These are phyloP conservation scores for Hansenula sp. DNA, from an alignment of 1,139 yeast genomes.

Conservation along the genomic window DNA sequence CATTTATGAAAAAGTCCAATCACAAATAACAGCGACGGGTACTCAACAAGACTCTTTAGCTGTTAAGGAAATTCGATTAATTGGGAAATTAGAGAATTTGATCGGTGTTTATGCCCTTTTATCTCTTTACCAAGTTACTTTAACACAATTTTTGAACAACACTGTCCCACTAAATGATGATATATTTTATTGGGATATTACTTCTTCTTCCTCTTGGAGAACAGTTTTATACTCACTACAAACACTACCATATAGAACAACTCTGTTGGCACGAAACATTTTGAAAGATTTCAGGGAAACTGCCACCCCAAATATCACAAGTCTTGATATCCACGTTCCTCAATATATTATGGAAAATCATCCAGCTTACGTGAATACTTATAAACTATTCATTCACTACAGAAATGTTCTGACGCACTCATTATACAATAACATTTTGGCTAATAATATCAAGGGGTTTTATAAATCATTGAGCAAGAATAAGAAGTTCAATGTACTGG, in stretches of 20 bases:
- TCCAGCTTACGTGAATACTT: conserved; percentile 11
- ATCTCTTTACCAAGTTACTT: conserved; percentile 21
- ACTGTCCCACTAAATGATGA: conserved; percentile 30
- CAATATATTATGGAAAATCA: conserved; percentile 7
- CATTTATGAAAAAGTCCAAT: conserved; percentile 11
- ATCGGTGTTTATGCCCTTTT: conserved; percentile 25
- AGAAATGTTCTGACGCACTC: conserved; percentile 9
- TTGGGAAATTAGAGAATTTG: conserved; percentile 25
- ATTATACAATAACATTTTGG: conserved; percentile 15
- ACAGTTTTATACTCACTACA: conserved; percentile 30
- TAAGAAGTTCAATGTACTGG: conserved; percentile 6
- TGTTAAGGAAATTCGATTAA: conserved; percentile 18
- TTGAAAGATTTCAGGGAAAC: conserved; percentile 13
- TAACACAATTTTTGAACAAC: conserved; percentile 25
- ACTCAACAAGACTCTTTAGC: neutral
- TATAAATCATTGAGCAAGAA: conserved; percentile 14
- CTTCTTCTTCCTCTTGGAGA: conserved; percentile 25
- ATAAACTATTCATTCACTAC: conserved; percentile 11
- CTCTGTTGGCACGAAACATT: conserved; percentile 14
- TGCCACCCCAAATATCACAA: conserved; percentile 10
- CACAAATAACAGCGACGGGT: neutral
- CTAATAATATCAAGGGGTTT: conserved; percentile 19
- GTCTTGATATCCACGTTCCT: conserved; percentile 10
- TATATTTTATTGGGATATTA: conserved; percentile 23
- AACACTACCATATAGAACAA: conserved; percentile 26